phyloP scores from a whole-genome alignment of 371 early-diverging fungal genomes.

The Mortierella sp. region DNA sequence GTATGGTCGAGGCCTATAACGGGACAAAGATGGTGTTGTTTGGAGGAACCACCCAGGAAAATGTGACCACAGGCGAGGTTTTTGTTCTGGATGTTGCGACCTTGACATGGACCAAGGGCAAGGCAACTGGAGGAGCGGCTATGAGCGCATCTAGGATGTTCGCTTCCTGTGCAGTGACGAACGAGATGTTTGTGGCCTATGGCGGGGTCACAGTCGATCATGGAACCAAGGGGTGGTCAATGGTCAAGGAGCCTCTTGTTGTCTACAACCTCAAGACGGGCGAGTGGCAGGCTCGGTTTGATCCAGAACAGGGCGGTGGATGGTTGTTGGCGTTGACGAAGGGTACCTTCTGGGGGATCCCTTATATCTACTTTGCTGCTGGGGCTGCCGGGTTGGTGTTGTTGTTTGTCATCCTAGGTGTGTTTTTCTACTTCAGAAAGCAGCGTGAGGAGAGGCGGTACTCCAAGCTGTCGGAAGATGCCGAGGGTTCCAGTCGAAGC shows the following conservation, averaged over 20 bases:
- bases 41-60: constrained; percentile 5
- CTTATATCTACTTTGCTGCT: not conserved
- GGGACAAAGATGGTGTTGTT: constrained; percentile 9
- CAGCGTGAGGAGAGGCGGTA: not conserved
- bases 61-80: not conserved
- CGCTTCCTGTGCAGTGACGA: too few relatives aligned
- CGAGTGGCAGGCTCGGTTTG: not conserved
- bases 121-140: not conserved
- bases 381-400: not conserved
- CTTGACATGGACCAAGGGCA: not conserved
- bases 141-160: not conserved
- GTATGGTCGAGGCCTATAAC: constrained; percentile 15
- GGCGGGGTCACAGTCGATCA: not conserved
- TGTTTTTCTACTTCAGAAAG: not conserved
- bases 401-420: not conserved
- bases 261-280: not conserved
- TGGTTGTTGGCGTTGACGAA: not conserved
- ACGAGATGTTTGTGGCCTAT: not conserved
- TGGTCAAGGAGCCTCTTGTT: not conserved
- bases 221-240: not conserved
- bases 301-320: too few relatives aligned
- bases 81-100: not conserved
- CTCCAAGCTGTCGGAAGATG: not conserved
- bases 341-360: not conserved
- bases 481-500: not conserved